Base-by-base conservation (phyloP, 129 eudicot genomes). In the Silybum marianum region DNA sequence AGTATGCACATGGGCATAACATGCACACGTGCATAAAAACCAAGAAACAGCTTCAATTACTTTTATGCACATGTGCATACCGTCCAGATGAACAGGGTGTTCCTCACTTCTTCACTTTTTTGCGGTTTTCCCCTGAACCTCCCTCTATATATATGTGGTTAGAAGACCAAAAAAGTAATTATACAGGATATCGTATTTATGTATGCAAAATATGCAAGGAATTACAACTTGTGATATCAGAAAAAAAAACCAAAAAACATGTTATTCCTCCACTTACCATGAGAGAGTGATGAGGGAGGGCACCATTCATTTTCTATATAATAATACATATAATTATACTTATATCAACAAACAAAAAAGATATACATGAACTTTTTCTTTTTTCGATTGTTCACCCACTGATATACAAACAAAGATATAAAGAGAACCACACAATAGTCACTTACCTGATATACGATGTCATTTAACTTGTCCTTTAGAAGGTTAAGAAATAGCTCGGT, bases 381-480 rank as follows among this genome's bases (percentile, higher is more conserved):
- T 48, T 51, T 51, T 22, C 63, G 8, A 51, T 18, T 51, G 12
- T 51, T 51, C 63, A 51, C 63, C 63, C 22, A 16, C 22, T 51
- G 18, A 12, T 46, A 46, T 46, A 46, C 58, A 46, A 16, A 60
- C 32, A n/a, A 6, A 62, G 14, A 66, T 51, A 40, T 24, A 25
- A 60, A 76, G 6, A 80, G 65, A 72, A 75, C 74, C 62, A 65
- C 51, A 73, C 32, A 48, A 44, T 65, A 80, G 65, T 60, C 38
- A 82, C 86, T 42, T 69, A 84, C 99, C 99, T 95, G 99, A 85
- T 95, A 95, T 46, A 91, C 81, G 72, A 93, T 88, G 85, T 93
- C 99, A 78, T 95, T 93, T 51, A 95, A 90, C 73, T 95, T 97
- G 86, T 95, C 99, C 81, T 93, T 93, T 9, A 95, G 87, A 73